A percentile compares a stretch with the other conserved stretches of the same genome.
Conservation (phyloP, 1,284 basidiomycete genomes). For the Sanghuangporus weigelae region DNA sequence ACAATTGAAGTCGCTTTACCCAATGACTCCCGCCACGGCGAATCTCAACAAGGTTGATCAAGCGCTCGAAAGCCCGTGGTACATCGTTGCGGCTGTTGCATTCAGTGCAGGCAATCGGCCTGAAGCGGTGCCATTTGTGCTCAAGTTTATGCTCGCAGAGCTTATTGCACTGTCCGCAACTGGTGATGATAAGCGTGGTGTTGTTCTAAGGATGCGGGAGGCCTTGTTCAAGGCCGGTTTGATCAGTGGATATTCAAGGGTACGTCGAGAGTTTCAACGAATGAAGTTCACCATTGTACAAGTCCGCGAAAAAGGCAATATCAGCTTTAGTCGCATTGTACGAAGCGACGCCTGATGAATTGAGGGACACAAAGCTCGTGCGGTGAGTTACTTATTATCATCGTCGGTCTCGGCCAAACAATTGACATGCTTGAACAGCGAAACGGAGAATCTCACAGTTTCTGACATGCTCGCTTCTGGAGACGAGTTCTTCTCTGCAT, state of each 20-base stretch:
- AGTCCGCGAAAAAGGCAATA: constrained; percentile 33
- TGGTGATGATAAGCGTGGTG: constrained; percentile 31
- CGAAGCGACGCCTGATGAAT: constrained; percentile 36
- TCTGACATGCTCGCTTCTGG: constrained; percentile 8
- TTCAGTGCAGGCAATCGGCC: constrained; percentile 52
- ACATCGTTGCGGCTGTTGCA: constrained; percentile 47
- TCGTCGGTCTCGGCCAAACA: too few species aligned
- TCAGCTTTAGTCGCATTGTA: constrained; percentile 40
- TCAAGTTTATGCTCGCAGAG: constrained; percentile 41
- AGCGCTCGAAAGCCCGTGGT: constrained; percentile 45
- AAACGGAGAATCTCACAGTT: constrained; percentile 10
- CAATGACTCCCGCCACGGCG: constrained; percentile 6
- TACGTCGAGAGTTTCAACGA: constrained; percentile 16
- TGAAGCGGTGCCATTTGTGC: constrained; percentile 48
- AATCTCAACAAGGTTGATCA: background rate
- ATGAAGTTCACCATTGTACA: background rate
- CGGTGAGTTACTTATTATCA: constrained; percentile 27
- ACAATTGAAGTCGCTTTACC: constrained; percentile 24
- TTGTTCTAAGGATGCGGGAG: constrained; percentile 49
- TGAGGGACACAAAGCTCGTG: constrained; percentile 32
- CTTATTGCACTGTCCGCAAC: constrained; percentile 26
- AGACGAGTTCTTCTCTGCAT: constrained; percentile 8
- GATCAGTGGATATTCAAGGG: constrained; percentile 50
- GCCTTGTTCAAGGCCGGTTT: constrained; percentile 52
- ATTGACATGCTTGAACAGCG: background rate